Conservation (phyloP, 2,329 filamentous ascomycete species). For the Huntiella bhutanensis region DNA sequence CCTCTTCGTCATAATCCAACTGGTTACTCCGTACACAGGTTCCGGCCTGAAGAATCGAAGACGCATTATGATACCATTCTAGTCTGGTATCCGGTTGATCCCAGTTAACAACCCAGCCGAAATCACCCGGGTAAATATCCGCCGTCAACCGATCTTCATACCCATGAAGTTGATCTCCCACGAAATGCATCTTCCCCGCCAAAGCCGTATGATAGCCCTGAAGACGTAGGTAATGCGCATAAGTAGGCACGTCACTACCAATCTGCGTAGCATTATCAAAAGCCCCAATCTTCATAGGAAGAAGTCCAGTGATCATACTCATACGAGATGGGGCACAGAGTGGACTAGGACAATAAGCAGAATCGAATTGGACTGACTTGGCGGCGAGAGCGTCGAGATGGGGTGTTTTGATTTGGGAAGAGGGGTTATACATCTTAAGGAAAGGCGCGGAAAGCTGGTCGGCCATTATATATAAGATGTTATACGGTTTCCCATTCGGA, state of each 20-base stretch:
- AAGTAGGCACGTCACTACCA: constrained; percentile 68
- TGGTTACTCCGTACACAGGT: constrained; percentile 83
- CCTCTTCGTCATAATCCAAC: constrained; percentile 88
- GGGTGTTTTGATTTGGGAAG: constrained; percentile 80
- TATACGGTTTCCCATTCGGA: constrained; percentile 19
- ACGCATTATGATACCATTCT: constrained; percentile 95
- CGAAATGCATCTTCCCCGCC: constrained; percentile 95
- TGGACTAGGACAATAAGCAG: constrained; percentile 83
- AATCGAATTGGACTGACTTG: constrained; percentile 75
- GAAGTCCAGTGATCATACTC: constrained; percentile 81
- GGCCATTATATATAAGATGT: constrained; percentile 70
- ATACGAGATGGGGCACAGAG: constrained; percentile 85
- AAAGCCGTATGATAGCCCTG: constrained; percentile 79
- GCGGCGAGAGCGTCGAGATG: constrained; percentile 70
- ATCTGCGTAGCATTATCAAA: constrained; percentile 85
- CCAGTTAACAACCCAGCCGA: constrained; percentile 92
- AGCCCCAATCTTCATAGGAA: constrained; percentile 79
- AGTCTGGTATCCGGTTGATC: constrained; percentile 69
- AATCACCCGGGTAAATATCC: constrained; percentile 88
- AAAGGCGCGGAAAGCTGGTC: constrained; percentile 84
- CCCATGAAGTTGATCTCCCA: constrained; percentile 83
- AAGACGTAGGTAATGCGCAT: constrained; percentile 73
- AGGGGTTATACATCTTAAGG: constrained; percentile 77
- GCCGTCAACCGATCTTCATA: constrained; percentile 86
- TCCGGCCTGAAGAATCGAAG: constrained; percentile 78